phyloP scores from a whole-genome alignment of 148 eudicot species.

The Simmondsia chinensis region DNA sequence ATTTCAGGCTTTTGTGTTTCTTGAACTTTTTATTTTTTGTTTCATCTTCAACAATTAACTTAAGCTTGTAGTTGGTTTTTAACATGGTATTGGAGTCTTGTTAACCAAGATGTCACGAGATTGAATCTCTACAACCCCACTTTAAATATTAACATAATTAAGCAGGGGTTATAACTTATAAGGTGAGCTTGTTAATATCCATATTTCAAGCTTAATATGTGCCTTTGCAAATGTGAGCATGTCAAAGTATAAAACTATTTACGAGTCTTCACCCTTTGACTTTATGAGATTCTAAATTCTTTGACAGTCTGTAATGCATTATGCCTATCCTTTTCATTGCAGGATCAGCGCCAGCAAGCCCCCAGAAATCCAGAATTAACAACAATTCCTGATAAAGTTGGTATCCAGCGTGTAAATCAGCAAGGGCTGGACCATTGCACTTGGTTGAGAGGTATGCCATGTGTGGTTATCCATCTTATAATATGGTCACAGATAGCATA shows the following conservation, averaged over 20 bases:
- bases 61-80: slow-evolving; percentile 3
- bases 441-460: slow-evolving; percentile 17
- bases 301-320: slow-evolving; percentile 5
- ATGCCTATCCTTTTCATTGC: slow-evolving; percentile 9
- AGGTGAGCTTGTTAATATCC: no score
- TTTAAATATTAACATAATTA: no score
- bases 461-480: slow-evolving; percentile 6
- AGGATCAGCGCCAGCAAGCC: slow-evolving; percentile 15
- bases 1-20: no score
- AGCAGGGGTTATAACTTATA: no score
- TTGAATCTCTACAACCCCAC: no score
- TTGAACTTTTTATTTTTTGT: no score
- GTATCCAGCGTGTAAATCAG: slow-evolving; percentile 17
- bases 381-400: slow-evolving; percentile 4
- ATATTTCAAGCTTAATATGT: no score
- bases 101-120: background rate
- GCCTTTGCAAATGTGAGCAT: slow-evolving; percentile 1
- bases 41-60: no score
- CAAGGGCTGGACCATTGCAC: slow-evolving; percentile 11
- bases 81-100: background rate
- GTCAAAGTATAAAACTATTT: background rate
- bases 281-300: slow-evolving; percentile 8
- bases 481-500: slow-evolving; percentile 6
- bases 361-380: slow-evolving; percentile 7
- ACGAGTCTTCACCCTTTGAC: background rate